Evolutionary conservation across 2,329 filamentous ascomycete genomes (phyloP), one percentile per base, ranked within the genome.

Genomic region (Diplodia intermedia): DNA sequence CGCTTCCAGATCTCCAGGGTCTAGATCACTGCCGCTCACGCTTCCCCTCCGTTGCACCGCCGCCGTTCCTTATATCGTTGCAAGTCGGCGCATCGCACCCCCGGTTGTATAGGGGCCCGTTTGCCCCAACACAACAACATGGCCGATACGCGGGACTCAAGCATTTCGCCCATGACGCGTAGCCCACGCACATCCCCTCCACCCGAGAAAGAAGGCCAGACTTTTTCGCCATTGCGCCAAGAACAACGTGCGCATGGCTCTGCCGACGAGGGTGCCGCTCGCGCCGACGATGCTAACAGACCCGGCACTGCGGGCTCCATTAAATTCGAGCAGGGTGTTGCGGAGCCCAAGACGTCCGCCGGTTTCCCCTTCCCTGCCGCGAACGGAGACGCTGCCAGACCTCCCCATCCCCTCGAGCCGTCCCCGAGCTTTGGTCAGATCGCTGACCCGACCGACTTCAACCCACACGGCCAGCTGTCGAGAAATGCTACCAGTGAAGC

Each of bases 121-220:
- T 18, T 61, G 40, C 56, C 56, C 31, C 49, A 57, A 54, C 50
- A 53, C 47, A 49, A 66, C 38, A 65, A 26, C 38, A 78, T 78
- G 76, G 72, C 69, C 31, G 76, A 75, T 68, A 72, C 72, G 3
- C 71, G 70, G 66, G 74, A 73, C 9, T 72, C 73, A n/a, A 73
- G 72, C 66, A 61, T 73, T 65, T 74, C 73, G 38, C 74, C 76
- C 50, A 73, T 71, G 71, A 69, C 70, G 23, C 72, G 66, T 61
- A 73, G 70, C 67, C 71, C 75, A 11, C 74, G 71, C 60, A 72
- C 8, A 67, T 69, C 31, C 15, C 50, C 57, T 69, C 71, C 40
- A 1, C 69, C 68, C 49, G 72, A 73, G 31, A 70, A 73, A 33
- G 66, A 71, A 26, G 67, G 71, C 6, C 73, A 71, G 50, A 54